Evolutionary conservation across 352 stramenopile genomes (phyloP), one percentile per base, ranked within the genome.

Genomic region (Globisporangium rhizosaccharum): DNA sequence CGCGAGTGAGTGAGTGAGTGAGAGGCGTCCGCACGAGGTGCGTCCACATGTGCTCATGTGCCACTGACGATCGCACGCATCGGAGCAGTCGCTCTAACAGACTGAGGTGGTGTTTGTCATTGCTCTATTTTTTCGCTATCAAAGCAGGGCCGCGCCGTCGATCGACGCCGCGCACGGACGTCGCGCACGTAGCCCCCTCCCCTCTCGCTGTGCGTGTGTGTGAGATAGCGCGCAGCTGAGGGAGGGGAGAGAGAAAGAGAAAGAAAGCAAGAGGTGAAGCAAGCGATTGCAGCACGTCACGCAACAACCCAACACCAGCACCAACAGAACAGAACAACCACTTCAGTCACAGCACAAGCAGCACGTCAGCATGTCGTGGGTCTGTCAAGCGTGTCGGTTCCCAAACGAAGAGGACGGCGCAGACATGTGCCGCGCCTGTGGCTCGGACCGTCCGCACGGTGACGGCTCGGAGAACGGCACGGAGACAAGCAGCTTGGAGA

Each of bases 331-430:
- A n/a, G n/a, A n/a, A n/a, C n/a, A n/a, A n/a, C n/a, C n/a, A n/a
- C n/a, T n/a, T n/a, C n/a, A 15, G 37, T 4, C n/a, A 59, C 41
- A 54, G 25, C 12, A 51, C 46, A 15, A 17, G 15, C 41, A 53
- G n/a, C 23, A 30, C n/a, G n/a, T n/a, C n/a, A n/a, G 30, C 50
- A 90, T 90, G 80, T 47, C 74, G 67, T 88, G 80, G 78, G 71
- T 65, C 28, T 90, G 80, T 56, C 66, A 71, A 30, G 76, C 68
- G 30, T 90, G 80, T 61, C 72, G 86, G 61, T 90, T 85, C 65
- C 56, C 73, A 30, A 68, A 74, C 48, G 87, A 90, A 52, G 76
- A 87, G 52, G 76, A 90, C 39, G 65, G 66, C 49, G 67, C 76
- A n/a, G 71, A 82, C 7, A 62, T 68, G 10, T 90, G 80, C 59